Conservation (phyloP, 805 yeast species). For the Danielia oregonensis region DNA sequence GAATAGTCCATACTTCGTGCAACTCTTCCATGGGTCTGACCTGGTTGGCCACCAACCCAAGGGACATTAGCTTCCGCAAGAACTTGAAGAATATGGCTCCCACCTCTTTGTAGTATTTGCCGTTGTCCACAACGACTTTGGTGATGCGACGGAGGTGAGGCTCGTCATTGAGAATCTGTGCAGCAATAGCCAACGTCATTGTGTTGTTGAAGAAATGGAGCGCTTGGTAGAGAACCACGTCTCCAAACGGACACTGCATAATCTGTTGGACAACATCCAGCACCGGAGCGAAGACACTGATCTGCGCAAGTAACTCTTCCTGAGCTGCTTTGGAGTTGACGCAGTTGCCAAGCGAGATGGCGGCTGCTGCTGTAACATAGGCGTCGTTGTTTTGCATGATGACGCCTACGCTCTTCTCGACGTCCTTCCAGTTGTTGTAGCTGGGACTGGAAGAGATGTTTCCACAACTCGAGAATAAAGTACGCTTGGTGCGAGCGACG, state of each 20-base stretch:
- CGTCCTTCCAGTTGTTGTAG: conserved; percentile 20
- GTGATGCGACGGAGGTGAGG: conserved; percentile 15
- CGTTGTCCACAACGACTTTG: conserved; percentile 31
- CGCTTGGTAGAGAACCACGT: conserved; percentile 35
- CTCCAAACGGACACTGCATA: conserved; percentile 21
- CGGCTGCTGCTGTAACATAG: conserved; percentile 28
- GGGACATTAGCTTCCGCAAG: conserved; percentile 22
- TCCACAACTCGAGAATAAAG: conserved; percentile 33
- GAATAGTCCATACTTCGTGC: conserved; percentile 7
- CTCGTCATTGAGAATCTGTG: conserved; percentile 4
- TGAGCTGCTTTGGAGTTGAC: conserved; percentile 20
- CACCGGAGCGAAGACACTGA: conserved; percentile 3
- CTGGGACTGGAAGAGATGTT: conserved; percentile 30
- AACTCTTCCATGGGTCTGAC: conserved; percentile 8
- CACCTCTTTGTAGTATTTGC: conserved; percentile 32
- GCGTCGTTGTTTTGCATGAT: conserved; percentile 8
- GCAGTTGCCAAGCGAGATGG: conserved; percentile 35
- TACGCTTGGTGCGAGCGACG: conserved; percentile 18
- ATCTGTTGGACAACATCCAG: conserved; percentile 16
- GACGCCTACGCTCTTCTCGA: conserved; percentile 15
- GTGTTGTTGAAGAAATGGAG: conserved; percentile 33
- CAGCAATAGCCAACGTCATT: conserved; percentile 15
- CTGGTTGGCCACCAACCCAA: conserved; percentile 7
- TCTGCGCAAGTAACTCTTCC: conserved; percentile 8
- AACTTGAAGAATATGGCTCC: conserved; percentile 25